Evolutionary conservation across 139 green algal genomes (phyloP), one percentile per base, ranked within the genome.

Genomic region (Coelastrella sp.): DNA sequence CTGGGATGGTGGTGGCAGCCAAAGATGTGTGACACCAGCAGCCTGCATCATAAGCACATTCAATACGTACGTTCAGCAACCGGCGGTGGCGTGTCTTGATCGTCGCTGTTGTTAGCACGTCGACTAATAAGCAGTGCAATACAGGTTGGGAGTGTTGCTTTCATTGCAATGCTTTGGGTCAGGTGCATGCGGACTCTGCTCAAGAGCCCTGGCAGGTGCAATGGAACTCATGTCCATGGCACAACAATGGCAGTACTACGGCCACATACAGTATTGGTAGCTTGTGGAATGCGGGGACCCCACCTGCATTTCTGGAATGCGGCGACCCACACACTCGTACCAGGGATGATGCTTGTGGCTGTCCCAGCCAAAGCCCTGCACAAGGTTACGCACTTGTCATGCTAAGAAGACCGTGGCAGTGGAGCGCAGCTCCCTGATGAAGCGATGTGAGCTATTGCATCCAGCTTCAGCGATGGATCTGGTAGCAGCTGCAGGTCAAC

Each of bases 1-100:
- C 56, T 97, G 86, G n/a, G 94, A 97, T 3, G 97, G 95, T 0
- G 97, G 97, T 0, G 97, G 97, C 19, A 99, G 94, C 97, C 97
- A 99, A 4, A 98, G 83, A 80, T 97, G 94, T 8, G 97, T 97
- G 19, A 96, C 73, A 54, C 96, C 95, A 47, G 81, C 73, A 23
- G 59, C 76, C 90, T 94, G 90, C 75, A 89, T 8, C 7, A 47
- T 47, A 47, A 47, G 32, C 32, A 47, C 32, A 47, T 47, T 47
- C 32, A 47, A 47, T 47, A 1, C 1, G 32, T 47, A 47, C 1
- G 32, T 47, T 47, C 32, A 47, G 32, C 32, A 47, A 47, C 32
- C 32, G 32, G 32, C 32, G 32, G 32, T 47, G 32, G 32, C 32
- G 1, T 47, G 32, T 47, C 32, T 47, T 47, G 32, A 47, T 47